Evolutionary conservation across 208 protist species (phyloP), one percentile per base, ranked within the genome.

Genomic region (Leptomonas seymouri): DNA sequence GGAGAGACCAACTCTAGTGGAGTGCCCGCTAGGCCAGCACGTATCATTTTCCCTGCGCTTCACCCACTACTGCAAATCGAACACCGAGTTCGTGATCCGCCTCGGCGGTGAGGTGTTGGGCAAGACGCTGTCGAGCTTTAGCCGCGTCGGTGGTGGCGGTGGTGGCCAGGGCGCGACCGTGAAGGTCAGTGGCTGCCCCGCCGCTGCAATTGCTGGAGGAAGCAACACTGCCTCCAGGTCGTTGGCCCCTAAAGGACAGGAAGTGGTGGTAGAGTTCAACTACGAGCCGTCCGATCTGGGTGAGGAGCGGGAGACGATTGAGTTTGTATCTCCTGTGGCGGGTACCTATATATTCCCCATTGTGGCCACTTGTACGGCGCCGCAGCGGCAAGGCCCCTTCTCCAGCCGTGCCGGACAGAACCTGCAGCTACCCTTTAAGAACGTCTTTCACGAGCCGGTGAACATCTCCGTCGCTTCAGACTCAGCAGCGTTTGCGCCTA

Each of bases 261-360:
- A 99, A 68, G 82, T 98, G 20, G 34, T 44, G 11, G 75, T 97
- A 23, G 96, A 98, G 46, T 96, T 99, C 23, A 69, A 54, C 50
- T 99, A 93, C 70, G 97, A 99, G 82, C 98, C 98, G 3, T 81
- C 68, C 3, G 64, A 48, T 25, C n/a, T 98, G 0, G 97, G 98
- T 18, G 87, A 82, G 48, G 59, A 68, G 39, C 82, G 74, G 45
- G 93, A 90, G 49, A 85, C 81, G 44, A 91, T 99, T 42, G 83
- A 90, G 66, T 73, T 99, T 8, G 67, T 76, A 23, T 98, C 93
- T 5, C 50, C 87, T 2, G 62, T 76, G 14, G 98, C 87, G 1
- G 98, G 98, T 23, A 85, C 89, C 48, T 99, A 98, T 85, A 76
- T 67, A 23, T 98, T 98, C 70, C 81, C 89, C 20, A 86, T 99